Evolutionary conservation across 202 grass and related monocot genomes (phyloP), one percentile per base, ranked within the genome.

Genomic region (Carex arenaria): DNA sequence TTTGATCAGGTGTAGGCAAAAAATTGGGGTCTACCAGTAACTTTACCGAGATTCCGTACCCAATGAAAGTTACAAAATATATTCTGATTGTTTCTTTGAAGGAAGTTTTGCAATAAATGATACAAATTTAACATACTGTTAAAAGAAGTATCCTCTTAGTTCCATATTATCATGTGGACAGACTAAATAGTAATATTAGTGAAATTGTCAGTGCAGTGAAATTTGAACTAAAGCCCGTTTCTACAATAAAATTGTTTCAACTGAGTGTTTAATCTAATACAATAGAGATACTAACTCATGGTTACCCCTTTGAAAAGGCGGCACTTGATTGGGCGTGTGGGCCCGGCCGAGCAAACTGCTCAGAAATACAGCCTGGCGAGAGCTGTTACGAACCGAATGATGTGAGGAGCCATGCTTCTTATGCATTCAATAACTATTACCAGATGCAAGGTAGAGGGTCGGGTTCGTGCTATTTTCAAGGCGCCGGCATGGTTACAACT

Each of bases 321-420:
- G 94, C 90, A 70, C 88, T 97, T 85, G 94, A 97, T 84, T 97
- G 94, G 94, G 92, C 92, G 20, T 97, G 96, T 70, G 96, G 96
- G 0, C 96, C 91, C 4, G 96, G 96, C 8, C 88, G 89, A 42
- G 75, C 91, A 1, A 92, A 96, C 78, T 99, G 96, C 88, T 90
- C 91, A 77, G 91, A 94, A 36, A 91, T 99, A 64, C 96, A 99
- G 69, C 88, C 96, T 10, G 91, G 96, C 8, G 64, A 96, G 65
- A 85, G 85, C 59, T 99, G 96, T 90, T 99, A 87, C 83, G 2
- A 84, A 36, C 96, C 96, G 15, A 88, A 99, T 85, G 86, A 96
- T 52, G 96, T 94, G 47, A 82, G 89, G 32, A 92, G 75, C 83
- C 96, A 96, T 83, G 93, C 96, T 3, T 99, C 96, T 11, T 98